phyloP scores from a whole-genome alignment of 306 rosid species.

The Ochetophila trinervis region DNA sequence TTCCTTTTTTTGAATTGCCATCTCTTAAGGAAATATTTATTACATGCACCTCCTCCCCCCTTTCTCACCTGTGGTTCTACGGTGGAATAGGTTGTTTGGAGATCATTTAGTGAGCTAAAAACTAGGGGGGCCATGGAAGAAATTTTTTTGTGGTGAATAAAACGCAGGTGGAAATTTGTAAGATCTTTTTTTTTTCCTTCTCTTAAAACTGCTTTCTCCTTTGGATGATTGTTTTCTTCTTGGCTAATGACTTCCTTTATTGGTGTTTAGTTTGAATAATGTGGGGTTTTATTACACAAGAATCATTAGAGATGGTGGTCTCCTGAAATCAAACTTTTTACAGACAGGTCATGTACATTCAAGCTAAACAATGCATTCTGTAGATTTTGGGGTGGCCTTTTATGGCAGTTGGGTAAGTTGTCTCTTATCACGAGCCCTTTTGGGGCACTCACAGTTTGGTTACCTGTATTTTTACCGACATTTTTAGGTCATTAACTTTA shows the following conservation, averaged over 20 bases:
- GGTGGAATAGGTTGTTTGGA: slow-evolving; percentile 31
- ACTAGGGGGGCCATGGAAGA: slow-evolving; percentile 49
- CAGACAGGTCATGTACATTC: too few species aligned
- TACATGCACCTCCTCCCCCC: slow-evolving; percentile 59
- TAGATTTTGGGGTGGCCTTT: too few species aligned
- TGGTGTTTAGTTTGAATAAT: too few species aligned
- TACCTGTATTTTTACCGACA: too few species aligned
- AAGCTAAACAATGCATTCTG: too few species aligned
- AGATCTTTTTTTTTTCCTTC: slow-evolving; percentile 2
- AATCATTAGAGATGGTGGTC: too few species aligned
- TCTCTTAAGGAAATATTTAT: slow-evolving; percentile 42
- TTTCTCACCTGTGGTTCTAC: slow-evolving; percentile 50
- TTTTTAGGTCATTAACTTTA: too few species aligned
- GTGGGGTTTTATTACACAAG: too few species aligned
- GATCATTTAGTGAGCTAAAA: slow-evolving; percentile 44
- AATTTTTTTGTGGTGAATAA: slow-evolving; percentile 83
- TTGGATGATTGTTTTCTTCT: slow-evolving; percentile 1
- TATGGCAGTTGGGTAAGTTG: too few species aligned
- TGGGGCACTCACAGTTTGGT: too few species aligned
- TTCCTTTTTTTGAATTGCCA: slow-evolving; percentile 26
- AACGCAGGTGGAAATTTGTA: slow-evolving; percentile 68
- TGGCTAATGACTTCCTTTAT: slow-evolving; percentile 12
- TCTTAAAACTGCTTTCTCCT: not conserved
- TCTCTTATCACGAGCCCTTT: too few species aligned
- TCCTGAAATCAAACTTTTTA: too few species aligned